These are phyloP conservation scores for Cadophora sp. DNA, from an alignment of 2,329 filamentous ascomycete genomes.

Conservation along the genomic window DNA sequence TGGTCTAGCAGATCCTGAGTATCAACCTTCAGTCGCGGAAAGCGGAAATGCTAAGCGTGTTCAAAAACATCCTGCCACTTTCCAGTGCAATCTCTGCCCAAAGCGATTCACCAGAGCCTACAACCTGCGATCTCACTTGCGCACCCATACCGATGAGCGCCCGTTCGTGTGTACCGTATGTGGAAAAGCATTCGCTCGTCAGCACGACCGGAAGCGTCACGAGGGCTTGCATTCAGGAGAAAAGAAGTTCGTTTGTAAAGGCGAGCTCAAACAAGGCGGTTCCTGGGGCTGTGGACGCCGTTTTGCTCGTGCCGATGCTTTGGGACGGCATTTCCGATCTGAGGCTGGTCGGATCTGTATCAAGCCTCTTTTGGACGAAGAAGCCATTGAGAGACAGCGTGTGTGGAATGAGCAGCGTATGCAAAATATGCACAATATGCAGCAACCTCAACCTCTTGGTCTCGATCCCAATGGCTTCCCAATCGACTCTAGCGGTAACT, in stretches of 20 bases:
- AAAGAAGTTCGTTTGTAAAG: constrained; percentile 98
- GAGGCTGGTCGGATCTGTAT: constrained; percentile 97
- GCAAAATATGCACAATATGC: constrained; percentile 65
- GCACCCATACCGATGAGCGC: constrained; percentile 95
- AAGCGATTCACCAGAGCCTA: constrained; percentile 97
- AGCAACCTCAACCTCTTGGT: constrained; percentile 63
- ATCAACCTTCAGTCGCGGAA: constrained; percentile 70
- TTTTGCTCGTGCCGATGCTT: constrained; percentile 93
- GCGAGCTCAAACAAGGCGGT: constrained; percentile 81
- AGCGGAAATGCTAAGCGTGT: constrained; percentile 74
- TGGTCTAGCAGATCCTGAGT: constrained; percentile 86
- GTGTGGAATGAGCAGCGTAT: constrained; percentile 76
- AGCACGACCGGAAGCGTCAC: constrained; percentile 96
- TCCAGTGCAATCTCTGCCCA: constrained; percentile 91
- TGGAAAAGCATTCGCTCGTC: constrained; percentile 94
- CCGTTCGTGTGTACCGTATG: constrained; percentile 98
- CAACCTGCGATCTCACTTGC: constrained; percentile 91
- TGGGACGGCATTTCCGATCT: constrained; percentile 93
- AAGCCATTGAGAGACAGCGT: constrained; percentile 82
- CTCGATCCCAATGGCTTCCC: constrained; percentile 67
- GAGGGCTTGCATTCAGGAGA: constrained; percentile 96
- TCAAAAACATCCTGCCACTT: constrained; percentile 97
- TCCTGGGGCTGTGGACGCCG: constrained; percentile 93
- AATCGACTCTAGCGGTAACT: constrained; percentile 62
- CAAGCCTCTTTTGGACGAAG: constrained; percentile 95